These are phyloP conservation scores for Alloascoidea hylecoeti DNA, from an alignment of 805 yeast species.

Conservation along the genomic window DNA sequence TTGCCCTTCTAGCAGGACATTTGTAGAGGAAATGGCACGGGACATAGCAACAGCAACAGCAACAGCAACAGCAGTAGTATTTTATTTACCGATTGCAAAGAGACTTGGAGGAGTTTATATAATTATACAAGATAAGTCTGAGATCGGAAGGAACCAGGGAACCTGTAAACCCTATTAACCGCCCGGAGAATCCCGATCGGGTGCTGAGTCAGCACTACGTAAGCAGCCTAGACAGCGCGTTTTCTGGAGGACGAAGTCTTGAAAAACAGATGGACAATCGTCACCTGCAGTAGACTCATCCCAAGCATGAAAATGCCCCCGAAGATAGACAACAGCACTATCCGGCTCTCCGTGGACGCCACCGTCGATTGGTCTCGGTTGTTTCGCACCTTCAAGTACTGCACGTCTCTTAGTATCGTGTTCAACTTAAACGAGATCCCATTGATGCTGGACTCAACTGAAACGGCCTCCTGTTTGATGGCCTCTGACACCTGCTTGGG, in stretches of 20 bases:
- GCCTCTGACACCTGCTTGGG: conserved; percentile 22
- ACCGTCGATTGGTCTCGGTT: conserved; percentile 86
- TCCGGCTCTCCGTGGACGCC: conserved; percentile 60
- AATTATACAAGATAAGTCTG: no score
- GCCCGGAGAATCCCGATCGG: no score
- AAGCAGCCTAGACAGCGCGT: no score
- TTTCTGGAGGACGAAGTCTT: no score
- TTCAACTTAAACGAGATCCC: conserved; percentile 13
- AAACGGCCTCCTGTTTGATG: conserved; percentile 7
- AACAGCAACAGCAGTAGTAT: no score
- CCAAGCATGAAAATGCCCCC: conserved; percentile 65
- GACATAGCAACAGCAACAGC: no score
- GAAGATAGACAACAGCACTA: conserved; percentile 60
- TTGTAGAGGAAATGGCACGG: background rate
- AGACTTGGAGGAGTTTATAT: no score
- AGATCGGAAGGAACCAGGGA: no score
- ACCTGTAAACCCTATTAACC: no score
- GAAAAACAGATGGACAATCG: conserved; percentile 75
- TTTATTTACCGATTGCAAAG: no score
- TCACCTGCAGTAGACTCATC: conserved; percentile 63
- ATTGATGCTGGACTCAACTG: conserved; percentile 18
- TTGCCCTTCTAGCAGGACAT: background rate
- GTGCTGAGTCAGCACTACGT: no score
- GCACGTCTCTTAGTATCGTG: conserved; percentile 24
- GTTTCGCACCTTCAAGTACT: conserved; percentile 82